Percentiles rank a stretch among this genome's conserved stretches.
phyloP scores from a whole-genome alignment of 495 filamentous ascomycete genomes.

The Tirmania nivea region DNA sequence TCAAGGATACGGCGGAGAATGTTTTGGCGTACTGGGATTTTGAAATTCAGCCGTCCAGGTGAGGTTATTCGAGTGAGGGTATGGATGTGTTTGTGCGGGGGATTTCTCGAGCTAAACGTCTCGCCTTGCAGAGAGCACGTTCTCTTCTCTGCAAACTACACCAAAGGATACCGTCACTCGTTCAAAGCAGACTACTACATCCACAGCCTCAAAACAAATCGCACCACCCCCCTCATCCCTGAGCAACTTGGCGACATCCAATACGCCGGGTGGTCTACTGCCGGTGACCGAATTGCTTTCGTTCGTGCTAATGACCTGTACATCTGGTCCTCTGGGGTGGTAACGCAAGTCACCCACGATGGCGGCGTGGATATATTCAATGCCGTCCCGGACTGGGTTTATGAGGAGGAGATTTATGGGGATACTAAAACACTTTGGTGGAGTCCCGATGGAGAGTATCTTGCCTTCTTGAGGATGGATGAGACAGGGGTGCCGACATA shows the following conservation, averaged over 20 bases:
- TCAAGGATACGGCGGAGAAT: slow-evolving; percentile 1
- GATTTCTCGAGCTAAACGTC: slow-evolving; percentile 19
- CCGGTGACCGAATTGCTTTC: slow-evolving; percentile 30
- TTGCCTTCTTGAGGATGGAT: slow-evolving; percentile 36
- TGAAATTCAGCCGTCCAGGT: slow-evolving; percentile 20
- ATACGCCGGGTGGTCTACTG: slow-evolving; percentile 30
- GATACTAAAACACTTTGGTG: slow-evolving; percentile 32
- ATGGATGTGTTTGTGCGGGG: not conserved
- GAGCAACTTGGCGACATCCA: slow-evolving; percentile 33
- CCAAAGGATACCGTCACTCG: slow-evolving; percentile 35
- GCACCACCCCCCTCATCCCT: slow-evolving; percentile 24
- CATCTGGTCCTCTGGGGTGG: slow-evolving; percentile 26
- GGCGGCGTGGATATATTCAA: slow-evolving; percentile 35
- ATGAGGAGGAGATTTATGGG: slow-evolving; percentile 38
- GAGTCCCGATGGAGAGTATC: slow-evolving; percentile 33
- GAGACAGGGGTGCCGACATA: slow-evolving; percentile 36
- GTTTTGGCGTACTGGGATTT: slow-evolving; percentile 19
- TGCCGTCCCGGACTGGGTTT: slow-evolving; percentile 40
- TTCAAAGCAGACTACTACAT: slow-evolving; percentile 36
- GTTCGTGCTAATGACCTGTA: slow-evolving; percentile 35
- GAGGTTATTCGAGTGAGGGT: slow-evolving; percentile 1
- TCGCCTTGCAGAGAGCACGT: slow-evolving; percentile 23
- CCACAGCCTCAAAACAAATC: slow-evolving; percentile 27
- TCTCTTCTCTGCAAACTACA: slow-evolving; percentile 32
- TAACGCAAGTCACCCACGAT: slow-evolving; percentile 31